A percentile compares a stretch with the other conserved stretches of the same genome.
Conservation (phyloP, 495 filamentous ascomycete species). For the Letharia columbiana region DNA sequence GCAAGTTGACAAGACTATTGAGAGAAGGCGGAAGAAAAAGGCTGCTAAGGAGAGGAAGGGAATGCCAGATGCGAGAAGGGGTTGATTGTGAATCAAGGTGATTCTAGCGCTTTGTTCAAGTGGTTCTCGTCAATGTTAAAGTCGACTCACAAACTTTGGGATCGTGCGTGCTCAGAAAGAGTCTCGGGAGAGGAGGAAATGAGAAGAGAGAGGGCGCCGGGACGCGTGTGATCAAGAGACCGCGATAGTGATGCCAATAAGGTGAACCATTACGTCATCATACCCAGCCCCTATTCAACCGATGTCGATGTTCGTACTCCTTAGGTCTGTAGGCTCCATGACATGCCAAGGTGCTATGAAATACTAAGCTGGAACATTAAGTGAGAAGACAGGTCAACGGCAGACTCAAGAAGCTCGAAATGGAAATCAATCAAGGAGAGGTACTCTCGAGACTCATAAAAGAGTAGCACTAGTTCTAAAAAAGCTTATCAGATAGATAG, state of each 20-base stretch:
- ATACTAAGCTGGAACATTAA: background rate
- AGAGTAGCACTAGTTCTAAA: background rate
- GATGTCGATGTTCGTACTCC: background rate
- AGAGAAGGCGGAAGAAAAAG: constrained; percentile 77
- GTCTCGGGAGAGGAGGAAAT: background rate
- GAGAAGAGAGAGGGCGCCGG: background rate
- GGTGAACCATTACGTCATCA: background rate
- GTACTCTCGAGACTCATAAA: background rate
- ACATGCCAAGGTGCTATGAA: background rate
- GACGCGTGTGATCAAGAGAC: too few relatives aligned
- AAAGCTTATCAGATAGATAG: background rate
- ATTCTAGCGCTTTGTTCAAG: background rate
- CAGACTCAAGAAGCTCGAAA: background rate
- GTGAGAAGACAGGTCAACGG: background rate
- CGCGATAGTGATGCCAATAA: too few relatives aligned
- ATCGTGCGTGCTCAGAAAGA: background rate
- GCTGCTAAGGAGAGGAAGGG: constrained; percentile 70
- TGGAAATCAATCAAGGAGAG: background rate
- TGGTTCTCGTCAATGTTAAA: background rate
- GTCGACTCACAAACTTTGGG: background rate
- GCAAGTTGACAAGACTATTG: constrained; percentile 70
- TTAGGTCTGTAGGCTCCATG: background rate
- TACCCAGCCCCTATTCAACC: background rate
- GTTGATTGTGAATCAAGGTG: constrained; percentile 17
- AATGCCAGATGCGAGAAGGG: constrained; percentile 60